Conservation (phyloP, 768 basidiomycete genomes). For the Boletus pseudopeckii region DNA sequence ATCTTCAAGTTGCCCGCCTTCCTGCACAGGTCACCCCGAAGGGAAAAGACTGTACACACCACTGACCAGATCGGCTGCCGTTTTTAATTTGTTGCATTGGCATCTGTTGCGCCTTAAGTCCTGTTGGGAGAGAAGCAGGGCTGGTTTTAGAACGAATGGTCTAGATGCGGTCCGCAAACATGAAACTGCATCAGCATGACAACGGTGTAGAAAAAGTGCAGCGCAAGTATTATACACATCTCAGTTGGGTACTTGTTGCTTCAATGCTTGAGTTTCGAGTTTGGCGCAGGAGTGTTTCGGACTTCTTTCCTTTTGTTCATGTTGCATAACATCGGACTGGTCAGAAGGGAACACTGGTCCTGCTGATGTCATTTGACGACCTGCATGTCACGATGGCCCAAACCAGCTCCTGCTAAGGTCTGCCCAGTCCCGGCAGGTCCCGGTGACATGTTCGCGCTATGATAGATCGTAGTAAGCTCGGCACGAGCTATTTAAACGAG, state of each 20-base stretch:
- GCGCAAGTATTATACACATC: neutral
- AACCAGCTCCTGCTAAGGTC: no score
- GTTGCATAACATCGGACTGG: neutral
- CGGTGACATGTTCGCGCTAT: no score
- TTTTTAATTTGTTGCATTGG: neutral
- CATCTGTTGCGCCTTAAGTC: slow-evolving; percentile 1
- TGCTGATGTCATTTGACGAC: neutral
- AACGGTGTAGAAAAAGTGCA: neutral
- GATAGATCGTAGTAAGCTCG: no score
- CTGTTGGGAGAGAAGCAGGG: neutral
- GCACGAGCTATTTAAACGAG: no score
- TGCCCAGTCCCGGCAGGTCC: no score
- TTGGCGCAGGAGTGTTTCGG: neutral
- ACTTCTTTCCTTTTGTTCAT: neutral
- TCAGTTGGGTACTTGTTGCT: neutral
- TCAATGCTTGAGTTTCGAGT: neutral
- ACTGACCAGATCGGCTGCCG: no score
- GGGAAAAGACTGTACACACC: neutral
- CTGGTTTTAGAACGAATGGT: neutral
- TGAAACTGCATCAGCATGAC: slow-evolving; percentile 1
- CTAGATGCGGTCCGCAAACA: neutral
- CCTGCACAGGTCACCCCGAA: neutral
- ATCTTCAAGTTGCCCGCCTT: neutral
- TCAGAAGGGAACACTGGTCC: neutral
- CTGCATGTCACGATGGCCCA: no score